phyloP scores from a whole-genome alignment of 192 early-diverging fungal species.

The Borealophlyctis nickersoniae region DNA sequence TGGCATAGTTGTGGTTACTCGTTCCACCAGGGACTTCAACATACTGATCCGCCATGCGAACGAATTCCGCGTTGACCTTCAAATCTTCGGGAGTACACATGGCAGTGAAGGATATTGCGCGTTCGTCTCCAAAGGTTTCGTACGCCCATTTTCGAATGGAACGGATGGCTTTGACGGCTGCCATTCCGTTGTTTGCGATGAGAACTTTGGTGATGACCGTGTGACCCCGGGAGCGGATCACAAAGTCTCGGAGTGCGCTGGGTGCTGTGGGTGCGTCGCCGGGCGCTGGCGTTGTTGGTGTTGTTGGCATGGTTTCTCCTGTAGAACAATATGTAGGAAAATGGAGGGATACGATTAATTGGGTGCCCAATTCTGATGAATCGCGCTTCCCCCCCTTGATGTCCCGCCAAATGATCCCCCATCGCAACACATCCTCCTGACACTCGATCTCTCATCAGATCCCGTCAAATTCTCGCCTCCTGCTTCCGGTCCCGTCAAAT shows the following conservation, averaged over 20 bases:
- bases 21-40: slow-evolving; percentile 97
- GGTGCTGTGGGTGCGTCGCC: slow-evolving; percentile 7
- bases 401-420: not conserved
- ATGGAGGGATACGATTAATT: not conserved
- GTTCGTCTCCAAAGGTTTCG: slow-evolving; percentile 95
- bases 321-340: not conserved
- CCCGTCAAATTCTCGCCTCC: not conserved
- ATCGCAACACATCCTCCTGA: not conserved
- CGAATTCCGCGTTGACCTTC: slow-evolving; percentile 96
- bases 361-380: not conserved
- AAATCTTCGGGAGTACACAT: slow-evolving; percentile 99
- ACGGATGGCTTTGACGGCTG: slow-evolving; percentile 98
- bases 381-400: not conserved
- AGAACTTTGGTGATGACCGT: slow-evolving; percentile 86
- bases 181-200: slow-evolving; percentile 99
- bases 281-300: not conserved
- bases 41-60: slow-evolving; percentile 98
- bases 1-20: slow-evolving; percentile 99
- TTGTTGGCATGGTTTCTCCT: not conserved
- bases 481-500: not conserved
- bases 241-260: slow-evolving; percentile 42
- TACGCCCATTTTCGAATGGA: slow-evolving; percentile 98
- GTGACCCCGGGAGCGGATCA: slow-evolving; percentile 25
- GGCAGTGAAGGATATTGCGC: slow-evolving; percentile 91
- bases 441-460: not conserved